Percentiles rank a stretch among this genome's conserved stretches.
These are phyloP conservation scores for Clonostachys byssicola DNA, from an alignment of 2,329 filamentous ascomycete genomes.

Conservation along the genomic window DNA sequence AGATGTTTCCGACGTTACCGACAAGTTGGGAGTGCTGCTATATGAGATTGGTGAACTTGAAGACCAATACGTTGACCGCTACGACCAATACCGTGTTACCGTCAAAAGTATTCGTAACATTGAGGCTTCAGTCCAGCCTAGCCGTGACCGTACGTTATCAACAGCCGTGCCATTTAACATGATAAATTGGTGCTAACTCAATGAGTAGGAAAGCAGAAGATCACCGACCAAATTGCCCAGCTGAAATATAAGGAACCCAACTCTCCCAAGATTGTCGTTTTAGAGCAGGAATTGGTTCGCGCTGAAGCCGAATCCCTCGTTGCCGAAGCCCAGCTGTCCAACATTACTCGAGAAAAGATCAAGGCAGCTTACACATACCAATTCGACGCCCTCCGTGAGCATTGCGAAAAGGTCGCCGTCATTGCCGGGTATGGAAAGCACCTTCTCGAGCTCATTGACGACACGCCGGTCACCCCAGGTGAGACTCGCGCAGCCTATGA, in stretches of 20 bases:
- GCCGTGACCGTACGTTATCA: conserved; percentile 72
- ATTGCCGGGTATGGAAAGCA: conserved; percentile 98
- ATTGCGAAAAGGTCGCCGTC: conserved; percentile 97
- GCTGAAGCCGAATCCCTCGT: conserved; percentile 98
- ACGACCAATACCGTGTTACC: conserved; percentile 98
- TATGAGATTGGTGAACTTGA: conserved; percentile 99
- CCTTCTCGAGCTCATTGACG: conserved; percentile 92
- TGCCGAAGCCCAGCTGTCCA: conserved; percentile 95
- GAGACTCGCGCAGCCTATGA: conserved; percentile 96
- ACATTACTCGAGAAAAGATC: conserved; percentile 99
- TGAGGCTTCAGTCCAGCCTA: conserved; percentile 95
- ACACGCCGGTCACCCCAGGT: conserved; percentile 93
- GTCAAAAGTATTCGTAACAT: conserved; percentile 99
- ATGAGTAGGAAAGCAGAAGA: conserved; percentile 87
- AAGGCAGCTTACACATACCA: conserved; percentile 98
- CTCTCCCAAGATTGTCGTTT: conserved; percentile 93
- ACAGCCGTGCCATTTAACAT: not conserved
- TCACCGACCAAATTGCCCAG: conserved; percentile 97
- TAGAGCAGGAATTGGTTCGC: conserved; percentile 97
- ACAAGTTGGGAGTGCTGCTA: conserved; percentile 95
- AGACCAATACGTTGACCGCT: conserved; percentile 96
- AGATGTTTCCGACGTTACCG: conserved; percentile 96
- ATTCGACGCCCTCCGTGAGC: conserved; percentile 94
- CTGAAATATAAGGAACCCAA: conserved; percentile 99
- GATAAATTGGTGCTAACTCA: conserved; percentile 3